Percentiles rank a stretch among this genome's conserved stretches.
Evolutionary conservation across 345 rosid species (phyloP).

Genomic region (Cochlearia excelsa): DNA sequence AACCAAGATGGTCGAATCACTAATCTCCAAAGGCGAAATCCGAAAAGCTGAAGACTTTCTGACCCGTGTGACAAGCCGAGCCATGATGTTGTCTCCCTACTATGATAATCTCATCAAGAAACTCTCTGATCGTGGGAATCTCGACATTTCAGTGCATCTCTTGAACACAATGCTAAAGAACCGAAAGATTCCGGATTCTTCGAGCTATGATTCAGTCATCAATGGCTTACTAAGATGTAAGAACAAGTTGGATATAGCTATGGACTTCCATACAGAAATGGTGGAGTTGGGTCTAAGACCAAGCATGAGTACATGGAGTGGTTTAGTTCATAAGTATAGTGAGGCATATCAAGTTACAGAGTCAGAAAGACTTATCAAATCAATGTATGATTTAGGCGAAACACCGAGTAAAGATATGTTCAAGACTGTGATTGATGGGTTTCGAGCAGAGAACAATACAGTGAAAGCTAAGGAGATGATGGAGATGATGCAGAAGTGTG

Average conservation of each 20-base stretch:
- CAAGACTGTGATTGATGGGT: conserved; percentile 43
- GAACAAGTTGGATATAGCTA: conserved; percentile 42
- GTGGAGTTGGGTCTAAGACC: conserved; percentile 51
- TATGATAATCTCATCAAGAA: conserved; percentile 58
- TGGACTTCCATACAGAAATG: conserved; percentile 68
- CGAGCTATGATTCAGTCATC: conserved; percentile 60
- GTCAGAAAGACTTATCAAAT: conserved; percentile 53
- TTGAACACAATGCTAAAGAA: conserved; percentile 62
- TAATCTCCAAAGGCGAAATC: conserved; percentile 45
- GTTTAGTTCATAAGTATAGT: conserved; percentile 43
- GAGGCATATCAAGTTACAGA: conserved; percentile 44
- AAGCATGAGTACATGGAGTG: conserved; percentile 46
- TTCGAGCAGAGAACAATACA: conserved; percentile 50
- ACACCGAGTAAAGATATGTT: conserved; percentile 61
- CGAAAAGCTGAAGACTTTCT: conserved; percentile 55
- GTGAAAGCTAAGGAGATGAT: conserved; percentile 58
- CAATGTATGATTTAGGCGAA: conserved; percentile 46
- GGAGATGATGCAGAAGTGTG: conserved; percentile 59
- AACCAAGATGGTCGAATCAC: conserved; percentile 44
- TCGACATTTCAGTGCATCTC: conserved; percentile 54
- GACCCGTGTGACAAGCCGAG: conserved; percentile 41
- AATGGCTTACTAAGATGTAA: conserved; percentile 42
- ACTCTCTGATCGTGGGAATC: conserved; percentile 44
- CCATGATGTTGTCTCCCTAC: conserved; percentile 23
- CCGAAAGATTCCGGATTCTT: conserved; percentile 42